Base-by-base conservation (phyloP, 768 basidiomycete species). In the Suillus spraguei region DNA sequence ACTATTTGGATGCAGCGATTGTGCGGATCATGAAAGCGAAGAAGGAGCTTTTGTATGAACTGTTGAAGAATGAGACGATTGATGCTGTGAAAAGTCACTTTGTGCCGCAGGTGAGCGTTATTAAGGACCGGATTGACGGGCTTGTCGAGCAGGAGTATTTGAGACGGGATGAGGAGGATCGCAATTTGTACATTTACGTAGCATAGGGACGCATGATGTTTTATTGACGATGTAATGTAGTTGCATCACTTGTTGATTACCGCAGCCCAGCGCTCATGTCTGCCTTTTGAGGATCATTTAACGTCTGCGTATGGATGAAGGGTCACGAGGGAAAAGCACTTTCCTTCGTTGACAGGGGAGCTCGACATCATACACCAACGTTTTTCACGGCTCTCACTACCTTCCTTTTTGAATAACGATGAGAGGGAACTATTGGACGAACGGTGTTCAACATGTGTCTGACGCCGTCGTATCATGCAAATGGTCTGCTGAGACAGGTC, bases 1-100 rank as follows among this genome's bases (percentile, higher is more conserved):
- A 89, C 69, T 88, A 89, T 63, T 81, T 99, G 16, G 95, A 99
- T 68, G 95, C 97, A 0, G 96, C 96, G 24, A 96, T 99, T 69
- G 97, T 99, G 39, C 89, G 97, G 7, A 87, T 97, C 70, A 96
- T 99, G 95, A 99, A 99, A 74, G 88, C 87, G 3, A 85, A 87
- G 69, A 99, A 97, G 78, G 90, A 91, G 76, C 80, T 97, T 76
- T 81, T 79, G 32, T 87, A 94, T 69, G 87, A 91, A 68, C 83
- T 90, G 67, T 82, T 99, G 69, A 90, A 93, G 76, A 85, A 87
- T 58, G 88, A 88, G 66, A 92, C 93, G 11, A 87, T 97, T 63
- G 89, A 92, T 22, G 90, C 94, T 28, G 93, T 99, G 55, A 91
- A 90, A 76, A 87, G 80, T 46, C 91, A 96, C 69, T 99, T 98